phyloP scores from a whole-genome alignment of 805 yeast genomes.

The Pichia pseudocactophila region DNA sequence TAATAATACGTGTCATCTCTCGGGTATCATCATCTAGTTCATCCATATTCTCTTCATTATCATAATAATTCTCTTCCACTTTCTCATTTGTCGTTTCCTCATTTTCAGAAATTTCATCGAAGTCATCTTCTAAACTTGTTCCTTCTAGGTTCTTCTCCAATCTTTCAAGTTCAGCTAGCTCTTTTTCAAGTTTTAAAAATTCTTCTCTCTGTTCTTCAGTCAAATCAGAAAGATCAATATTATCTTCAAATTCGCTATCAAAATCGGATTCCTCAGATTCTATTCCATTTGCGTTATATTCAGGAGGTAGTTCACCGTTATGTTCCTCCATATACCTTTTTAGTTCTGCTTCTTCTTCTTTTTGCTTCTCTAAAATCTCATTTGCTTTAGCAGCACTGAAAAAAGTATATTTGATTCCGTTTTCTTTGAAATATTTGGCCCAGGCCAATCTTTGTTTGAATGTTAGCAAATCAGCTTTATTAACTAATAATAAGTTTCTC shows the following conservation, averaged over 20 bases:
- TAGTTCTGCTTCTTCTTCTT: conserved; percentile 29
- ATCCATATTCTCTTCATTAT: conserved; percentile 17
- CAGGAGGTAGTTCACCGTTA: conserved; percentile 10
- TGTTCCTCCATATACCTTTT: conserved; percentile 10
- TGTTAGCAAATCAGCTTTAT: conserved; percentile 86
- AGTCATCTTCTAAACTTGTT: conserved; percentile 13
- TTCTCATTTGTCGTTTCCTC: conserved; percentile 29
- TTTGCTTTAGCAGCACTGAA: conserved; percentile 88
- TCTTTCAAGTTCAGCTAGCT: conserved; percentile 15
- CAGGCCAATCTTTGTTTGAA: conserved; percentile 69
- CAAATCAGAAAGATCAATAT: conserved; percentile 14
- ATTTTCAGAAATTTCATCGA: conserved; percentile 19
- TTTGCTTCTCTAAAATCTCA: conserved; percentile 59
- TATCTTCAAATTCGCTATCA: conserved; percentile 14
- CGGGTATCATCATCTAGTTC: conserved; percentile 24
- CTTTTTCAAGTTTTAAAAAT: conserved; percentile 12
- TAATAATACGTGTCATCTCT: conserved; percentile 57
- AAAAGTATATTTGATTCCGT: conserved; percentile 75
- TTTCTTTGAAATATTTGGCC: conserved; percentile 72
- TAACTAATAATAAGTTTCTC: conserved; percentile 73
- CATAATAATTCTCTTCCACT: conserved; percentile 5
- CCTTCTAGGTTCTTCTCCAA: conserved; percentile 11
- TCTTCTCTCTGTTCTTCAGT: conserved; percentile 18
- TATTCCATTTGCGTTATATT: conserved; percentile 2
- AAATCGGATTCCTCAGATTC: conserved; percentile 4